Base-by-base conservation (phyloP, 805 yeast species). In the Metschnikowia kofuensis region DNA sequence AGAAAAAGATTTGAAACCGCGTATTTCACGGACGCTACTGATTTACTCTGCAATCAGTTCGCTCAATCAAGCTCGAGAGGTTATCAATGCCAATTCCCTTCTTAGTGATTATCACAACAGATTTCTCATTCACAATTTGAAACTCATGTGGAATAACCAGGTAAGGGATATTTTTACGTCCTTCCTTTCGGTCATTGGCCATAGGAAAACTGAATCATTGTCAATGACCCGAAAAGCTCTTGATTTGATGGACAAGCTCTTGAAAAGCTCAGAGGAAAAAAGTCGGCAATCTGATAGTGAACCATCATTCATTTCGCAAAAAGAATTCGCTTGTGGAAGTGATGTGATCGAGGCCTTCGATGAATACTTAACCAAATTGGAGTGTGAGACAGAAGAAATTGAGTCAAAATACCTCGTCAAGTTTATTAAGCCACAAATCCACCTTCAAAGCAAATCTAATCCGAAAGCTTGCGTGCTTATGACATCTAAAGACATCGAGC, bases 361-460 rank as follows among this genome's bases (percentile, higher is more conserved):
- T 35, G 71, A 75, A 3, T 82, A 79, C 31, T 63, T 89, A 34
- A 66, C 78, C 50, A 57, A 61, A 6, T 63, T 76, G 2, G 54
- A 66, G 7, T 64, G 68, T 1, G 68, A 65, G 2, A 62, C 68
- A 38, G 72, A 75, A 35, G 78, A 79, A 63, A 58, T 68, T 48
- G 74, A 65, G 57, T 80, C 83, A 45, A 80, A 86, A 38, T 86
- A 82, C 61, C 70, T 83, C 52, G 74, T 91, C 30, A 83, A 83
- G 50, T 72, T 92, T 38, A 70, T 85, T 6, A 80, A 89, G 28
- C 96, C 97, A 0, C 97, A 92, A 64, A 80, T 90, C 41, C 97
- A 91, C 62, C 58, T 81, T 26, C 68, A 72, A 10, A 74, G 81
- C 16, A 75, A 74, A 12, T 64, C 66, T 15, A 79, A 75, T 42